These are phyloP conservation scores for Erodium trifolium DNA, from an alignment of 441 rosid species.

Conservation along the genomic window DNA sequence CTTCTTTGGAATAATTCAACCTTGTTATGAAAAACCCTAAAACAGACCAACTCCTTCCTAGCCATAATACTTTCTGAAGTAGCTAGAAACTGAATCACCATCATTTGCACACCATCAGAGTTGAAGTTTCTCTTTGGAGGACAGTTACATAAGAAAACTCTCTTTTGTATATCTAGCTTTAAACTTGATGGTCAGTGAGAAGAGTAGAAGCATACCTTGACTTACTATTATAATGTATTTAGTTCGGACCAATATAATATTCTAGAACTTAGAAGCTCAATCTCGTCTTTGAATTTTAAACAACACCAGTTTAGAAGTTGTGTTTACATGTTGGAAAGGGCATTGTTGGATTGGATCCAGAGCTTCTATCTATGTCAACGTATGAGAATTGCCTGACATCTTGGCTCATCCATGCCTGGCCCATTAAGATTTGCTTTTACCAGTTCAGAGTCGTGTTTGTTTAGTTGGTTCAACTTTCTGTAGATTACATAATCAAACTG, in stretches of 20 bases:
- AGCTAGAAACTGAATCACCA: too few relatives aligned
- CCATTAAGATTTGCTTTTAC: background rate
- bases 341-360: background rate
- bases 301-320: background rate
- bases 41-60: too few relatives aligned
- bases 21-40: too few relatives aligned
- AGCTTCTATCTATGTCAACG: background rate
- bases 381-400: background rate
- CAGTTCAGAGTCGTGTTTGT: background rate
- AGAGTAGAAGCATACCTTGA: too few relatives aligned
- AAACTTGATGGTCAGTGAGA: too few relatives aligned
- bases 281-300: background rate
- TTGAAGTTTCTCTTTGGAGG: background rate
- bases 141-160: background rate
- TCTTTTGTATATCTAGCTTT: background rate
- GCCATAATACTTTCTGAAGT: too few relatives aligned
- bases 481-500: background rate
- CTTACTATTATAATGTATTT: background rate
- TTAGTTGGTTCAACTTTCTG: background rate
- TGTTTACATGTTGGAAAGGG: background rate
- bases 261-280: background rate
- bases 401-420: background rate
- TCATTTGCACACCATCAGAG: too few relatives aligned
- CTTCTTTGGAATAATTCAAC: too few relatives aligned
- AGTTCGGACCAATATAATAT: background rate